These are phyloP conservation scores for Yamadazyma blattariae DNA, from an alignment of 1,139 yeast species.

Conservation along the genomic window DNA sequence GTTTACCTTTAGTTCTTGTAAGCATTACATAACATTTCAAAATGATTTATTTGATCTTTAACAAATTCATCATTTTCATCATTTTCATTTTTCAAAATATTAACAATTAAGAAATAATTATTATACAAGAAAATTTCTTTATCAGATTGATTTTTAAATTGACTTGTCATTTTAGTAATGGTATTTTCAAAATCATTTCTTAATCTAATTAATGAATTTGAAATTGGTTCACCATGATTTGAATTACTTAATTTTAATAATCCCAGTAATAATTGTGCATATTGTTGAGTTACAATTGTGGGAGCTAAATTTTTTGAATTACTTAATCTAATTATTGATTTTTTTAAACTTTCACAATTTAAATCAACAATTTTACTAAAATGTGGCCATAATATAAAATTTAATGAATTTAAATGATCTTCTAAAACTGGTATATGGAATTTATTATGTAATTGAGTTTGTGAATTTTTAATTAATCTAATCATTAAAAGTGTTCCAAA, in stretches of 20 bases:
- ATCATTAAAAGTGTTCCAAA: conserved; percentile 80
- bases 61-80: conserved; percentile 48
- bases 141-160: conserved; percentile 39
- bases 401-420: conserved; percentile 65
- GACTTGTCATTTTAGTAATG: conserved; percentile 63
- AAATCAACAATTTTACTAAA: conserved; percentile 74
- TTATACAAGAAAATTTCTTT: conserved; percentile 73
- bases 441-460: conserved; percentile 57
- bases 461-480: conserved; percentile 63
- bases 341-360: conserved; percentile 68
- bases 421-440: conserved; percentile 73
- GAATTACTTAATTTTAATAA: conserved; percentile 54
- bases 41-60: conserved; percentile 58
- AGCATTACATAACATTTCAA: conserved; percentile 59
- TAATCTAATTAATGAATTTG: conserved; percentile 63
- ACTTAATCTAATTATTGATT: conserved; percentile 18
- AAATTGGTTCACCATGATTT: conserved; percentile 63
- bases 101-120: conserved; percentile 61
- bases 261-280: conserved; percentile 74
- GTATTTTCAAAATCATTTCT: conserved; percentile 77
- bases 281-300: conserved; percentile 64
- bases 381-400: conserved; percentile 78
- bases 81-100: conserved; percentile 46
- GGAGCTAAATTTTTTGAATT: conserved; percentile 50
- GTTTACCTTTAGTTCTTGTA: conserved; percentile 27